Evolutionary conservation across 2,329 filamentous ascomycete species (phyloP), one percentile per base, ranked within the genome.

Genomic region (Basipetospora chlamydospora): DNA sequence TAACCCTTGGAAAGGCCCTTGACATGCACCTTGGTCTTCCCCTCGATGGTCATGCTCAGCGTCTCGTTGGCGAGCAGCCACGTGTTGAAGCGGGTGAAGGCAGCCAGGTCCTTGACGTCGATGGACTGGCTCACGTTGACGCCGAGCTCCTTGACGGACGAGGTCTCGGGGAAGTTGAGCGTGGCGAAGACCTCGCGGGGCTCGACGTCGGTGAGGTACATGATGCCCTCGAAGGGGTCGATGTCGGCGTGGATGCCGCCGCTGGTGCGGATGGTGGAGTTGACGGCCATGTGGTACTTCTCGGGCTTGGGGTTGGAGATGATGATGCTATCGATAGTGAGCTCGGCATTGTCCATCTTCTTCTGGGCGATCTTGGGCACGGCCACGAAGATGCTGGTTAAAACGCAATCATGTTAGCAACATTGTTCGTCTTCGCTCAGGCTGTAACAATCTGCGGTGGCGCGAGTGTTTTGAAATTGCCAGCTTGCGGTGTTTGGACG

Each of bases 361-460:
- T 55, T 41, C 52, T 77, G 72, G 23, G 67, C 68, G 40, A 75
- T 67, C 45, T 62, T 66, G 39, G 70, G 69, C 21, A 76, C 58
- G 26, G 54, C 65, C 32, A 73, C 67, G 37, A 73, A 63, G 48
- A 76, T 61, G 46, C 70, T 75, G 43, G 6, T 13, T n/a, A n/a
- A n/a, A n/a, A n/a, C n/a, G n/a, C n/a, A n/a, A n/a, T n/a, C n/a
- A n/a, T n/a, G n/a, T n/a, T n/a, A n/a, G n/a, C n/a, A n/a, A n/a
- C n/a, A n/a, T n/a, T n/a, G n/a, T n/a, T n/a, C n/a, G n/a, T n/a
- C n/a, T n/a, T n/a, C n/a, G n/a, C n/a, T n/a, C n/a, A n/a, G n/a
- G n/a, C n/a, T n/a, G n/a, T n/a, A n/a, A n/a, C n/a, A n/a, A n/a
- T n/a, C n/a, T n/a, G n/a, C n/a, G n/a, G n/a, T n/a, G n/a, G n/a